These are phyloP conservation scores for Wickerhamia fluorescens DNA, from an alignment of 805 yeast genomes.

Conservation along the genomic window DNA sequence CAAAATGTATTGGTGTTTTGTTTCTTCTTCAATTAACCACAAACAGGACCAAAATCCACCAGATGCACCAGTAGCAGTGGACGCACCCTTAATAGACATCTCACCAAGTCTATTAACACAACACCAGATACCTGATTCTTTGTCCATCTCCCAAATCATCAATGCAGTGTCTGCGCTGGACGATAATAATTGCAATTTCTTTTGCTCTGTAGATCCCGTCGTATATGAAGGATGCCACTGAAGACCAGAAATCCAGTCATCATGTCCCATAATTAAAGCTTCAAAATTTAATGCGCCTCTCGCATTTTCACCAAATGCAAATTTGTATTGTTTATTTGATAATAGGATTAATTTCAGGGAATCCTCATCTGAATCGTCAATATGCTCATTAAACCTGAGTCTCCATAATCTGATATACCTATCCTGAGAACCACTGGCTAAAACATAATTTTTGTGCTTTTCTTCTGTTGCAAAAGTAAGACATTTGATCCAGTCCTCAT, in stretches of 20 bases:
- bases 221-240: constrained; percentile 60
- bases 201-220: constrained; percentile 5
- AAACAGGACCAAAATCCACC: constrained; percentile 58
- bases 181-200: constrained; percentile 56
- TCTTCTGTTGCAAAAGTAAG: constrained; percentile 50
- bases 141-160: constrained; percentile 91
- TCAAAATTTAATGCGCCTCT: constrained; percentile 69
- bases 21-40: constrained; percentile 49
- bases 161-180: constrained; percentile 90
- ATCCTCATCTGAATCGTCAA: constrained; percentile 54
- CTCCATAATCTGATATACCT: constrained; percentile 89
- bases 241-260: constrained; percentile 89
- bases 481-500: constrained; percentile 93
- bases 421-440: constrained; percentile 93
- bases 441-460: constrained; percentile 44
- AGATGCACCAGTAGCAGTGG: constrained; percentile 94
- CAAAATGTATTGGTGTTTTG: constrained; percentile 40
- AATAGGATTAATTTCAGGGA: constrained; percentile 44
- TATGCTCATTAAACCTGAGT: constrained; percentile 46
- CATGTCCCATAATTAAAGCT: constrained; percentile 95
- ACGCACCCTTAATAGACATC: constrained; percentile 90
- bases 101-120: constrained; percentile 81
- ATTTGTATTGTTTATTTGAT: constrained; percentile 67
- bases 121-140: constrained; percentile 82
- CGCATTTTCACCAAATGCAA: constrained; percentile 29